phyloP scores from a whole-genome alignment of 2,329 filamentous ascomycete genomes.

The Zasmidium cellare region DNA sequence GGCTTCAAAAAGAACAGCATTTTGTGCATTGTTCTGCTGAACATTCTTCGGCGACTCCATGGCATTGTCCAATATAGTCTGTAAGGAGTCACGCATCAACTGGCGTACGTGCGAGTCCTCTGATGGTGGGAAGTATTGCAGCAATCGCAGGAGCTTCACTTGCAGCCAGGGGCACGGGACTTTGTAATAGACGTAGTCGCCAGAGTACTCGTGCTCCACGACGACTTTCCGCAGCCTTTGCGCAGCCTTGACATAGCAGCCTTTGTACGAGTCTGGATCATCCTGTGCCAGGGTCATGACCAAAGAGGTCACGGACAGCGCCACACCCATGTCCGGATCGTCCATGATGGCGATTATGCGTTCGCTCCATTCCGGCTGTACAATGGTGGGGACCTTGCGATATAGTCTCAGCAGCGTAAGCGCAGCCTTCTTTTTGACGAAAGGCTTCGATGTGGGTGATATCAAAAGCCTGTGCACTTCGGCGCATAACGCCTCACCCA shows the following conservation, averaged over 20 bases:
- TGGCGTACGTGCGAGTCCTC: slow-evolving; percentile 90
- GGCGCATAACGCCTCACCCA: slow-evolving; percentile 88
- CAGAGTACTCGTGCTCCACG: slow-evolving; percentile 83
- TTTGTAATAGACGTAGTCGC: slow-evolving; percentile 97
- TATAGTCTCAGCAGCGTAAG: slow-evolving; percentile 90
- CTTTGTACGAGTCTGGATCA: slow-evolving; percentile 89
- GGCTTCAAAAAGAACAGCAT: slow-evolving; percentile 95
- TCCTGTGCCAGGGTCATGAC: slow-evolving; percentile 95
- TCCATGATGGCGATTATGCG: slow-evolving; percentile 99
- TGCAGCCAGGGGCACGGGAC: slow-evolving; percentile 99
- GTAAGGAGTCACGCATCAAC: slow-evolving; percentile 86
- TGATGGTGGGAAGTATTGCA: slow-evolving; percentile 96
- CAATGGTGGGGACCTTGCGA: slow-evolving; percentile 89
- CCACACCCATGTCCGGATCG: slow-evolving; percentile 89
- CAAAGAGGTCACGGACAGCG: slow-evolving; percentile 90
- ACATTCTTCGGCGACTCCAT: slow-evolving; percentile 97
- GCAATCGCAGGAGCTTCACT: slow-evolving; percentile 84
- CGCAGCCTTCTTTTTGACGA: slow-evolving; percentile 99
- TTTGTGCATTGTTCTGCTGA: slow-evolving; percentile 98
- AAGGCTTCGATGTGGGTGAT: slow-evolving; percentile 90
- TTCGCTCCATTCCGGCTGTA: slow-evolving; percentile 96
- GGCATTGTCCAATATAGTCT: slow-evolving; percentile 86
- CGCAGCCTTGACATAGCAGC: slow-evolving; percentile 90
- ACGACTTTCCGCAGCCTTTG: slow-evolving; percentile 85
- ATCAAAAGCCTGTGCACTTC: slow-evolving; percentile 95